Conservation (phyloP, 768 basidiomycete genomes). For the Rhodotorula kratochvilovae region DNA sequence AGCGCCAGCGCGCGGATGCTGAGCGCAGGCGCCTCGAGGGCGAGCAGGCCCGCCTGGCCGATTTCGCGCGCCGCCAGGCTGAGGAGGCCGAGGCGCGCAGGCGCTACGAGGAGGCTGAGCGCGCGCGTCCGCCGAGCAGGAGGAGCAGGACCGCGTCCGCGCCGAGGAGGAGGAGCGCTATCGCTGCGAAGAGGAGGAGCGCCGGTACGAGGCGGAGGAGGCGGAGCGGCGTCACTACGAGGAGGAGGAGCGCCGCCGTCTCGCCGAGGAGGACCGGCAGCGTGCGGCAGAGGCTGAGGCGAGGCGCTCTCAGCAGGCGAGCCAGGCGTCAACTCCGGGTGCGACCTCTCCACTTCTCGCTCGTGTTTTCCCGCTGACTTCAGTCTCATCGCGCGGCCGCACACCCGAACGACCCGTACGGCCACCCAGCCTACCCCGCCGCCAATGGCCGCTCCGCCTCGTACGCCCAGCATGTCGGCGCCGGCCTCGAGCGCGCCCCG, state of each 20-base stretch:
- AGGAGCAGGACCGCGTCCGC: background rate
- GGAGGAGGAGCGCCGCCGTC: background rate
- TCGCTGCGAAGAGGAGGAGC: conserved; percentile 6
- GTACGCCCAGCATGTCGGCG: background rate
- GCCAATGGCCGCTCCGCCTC: background rate
- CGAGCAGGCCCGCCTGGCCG: conserved; percentile 3
- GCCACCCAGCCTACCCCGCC: background rate
- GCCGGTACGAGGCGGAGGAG: background rate
- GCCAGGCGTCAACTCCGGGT: background rate
- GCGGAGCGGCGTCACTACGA: background rate
- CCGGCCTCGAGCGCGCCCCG: conserved; percentile 3
- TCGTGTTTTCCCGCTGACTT: background rate
- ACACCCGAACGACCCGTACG: background rate
- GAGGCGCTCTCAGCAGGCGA: background rate
- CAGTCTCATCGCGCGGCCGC: background rate
- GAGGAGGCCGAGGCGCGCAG: background rate
- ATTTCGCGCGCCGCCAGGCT: background rate
- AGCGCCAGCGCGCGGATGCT: conserved; percentile 12
- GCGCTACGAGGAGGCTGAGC: background rate
- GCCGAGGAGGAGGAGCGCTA: conserved; percentile 4
- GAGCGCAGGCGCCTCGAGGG: conserved; percentile 6
- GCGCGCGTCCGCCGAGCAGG: conserved; percentile 2
- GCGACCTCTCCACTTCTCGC: too few relatives aligned
- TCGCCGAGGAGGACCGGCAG: background rate
- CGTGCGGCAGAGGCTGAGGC: background rate